Evolutionary conservation across 2,329 filamentous ascomycete species (phyloP).

Genomic region (Neopestalotiopsis sp.): DNA sequence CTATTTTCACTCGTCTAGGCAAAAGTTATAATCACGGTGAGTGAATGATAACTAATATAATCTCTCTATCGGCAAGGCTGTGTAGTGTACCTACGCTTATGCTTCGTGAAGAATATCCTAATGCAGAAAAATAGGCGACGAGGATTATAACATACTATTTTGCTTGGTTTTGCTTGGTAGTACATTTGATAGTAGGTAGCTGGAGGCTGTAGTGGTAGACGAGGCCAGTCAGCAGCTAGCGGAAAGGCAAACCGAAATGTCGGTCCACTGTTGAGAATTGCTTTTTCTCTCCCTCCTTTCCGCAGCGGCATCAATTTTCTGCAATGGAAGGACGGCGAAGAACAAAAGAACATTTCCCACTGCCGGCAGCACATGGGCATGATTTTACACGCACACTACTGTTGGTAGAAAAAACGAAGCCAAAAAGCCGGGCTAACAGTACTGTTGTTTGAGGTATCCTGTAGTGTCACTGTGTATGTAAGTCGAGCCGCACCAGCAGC

Average conservation of each 20-base stretch:
- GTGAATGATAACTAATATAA: background rate
- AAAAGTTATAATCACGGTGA: background rate
- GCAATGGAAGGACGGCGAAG: background rate
- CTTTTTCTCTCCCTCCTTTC: background rate
- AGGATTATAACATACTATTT: background rate
- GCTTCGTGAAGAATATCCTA: background rate
- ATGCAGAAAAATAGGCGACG: background rate
- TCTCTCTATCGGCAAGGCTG: background rate
- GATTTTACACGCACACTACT: background rate
- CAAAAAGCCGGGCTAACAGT: too few species aligned
- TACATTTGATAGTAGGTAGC: background rate
- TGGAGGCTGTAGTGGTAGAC: background rate
- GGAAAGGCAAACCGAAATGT: background rate
- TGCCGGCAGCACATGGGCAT: background rate
- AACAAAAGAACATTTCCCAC: background rate
- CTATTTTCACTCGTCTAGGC: background rate
- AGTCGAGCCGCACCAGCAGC: too few species aligned
- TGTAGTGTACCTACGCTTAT: background rate
- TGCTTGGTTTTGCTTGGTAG: too few species aligned
- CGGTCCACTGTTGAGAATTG: background rate
- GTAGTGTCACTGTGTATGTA: background rate
- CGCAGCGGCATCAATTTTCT: background rate
- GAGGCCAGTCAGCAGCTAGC: background rate
- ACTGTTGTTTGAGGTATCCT: too few species aligned
- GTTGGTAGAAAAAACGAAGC: background rate